Evolutionary conservation across 345 rosid species (phyloP), one percentile per base, ranked within the genome.

Genomic region (Hibiscus syriacus): DNA sequence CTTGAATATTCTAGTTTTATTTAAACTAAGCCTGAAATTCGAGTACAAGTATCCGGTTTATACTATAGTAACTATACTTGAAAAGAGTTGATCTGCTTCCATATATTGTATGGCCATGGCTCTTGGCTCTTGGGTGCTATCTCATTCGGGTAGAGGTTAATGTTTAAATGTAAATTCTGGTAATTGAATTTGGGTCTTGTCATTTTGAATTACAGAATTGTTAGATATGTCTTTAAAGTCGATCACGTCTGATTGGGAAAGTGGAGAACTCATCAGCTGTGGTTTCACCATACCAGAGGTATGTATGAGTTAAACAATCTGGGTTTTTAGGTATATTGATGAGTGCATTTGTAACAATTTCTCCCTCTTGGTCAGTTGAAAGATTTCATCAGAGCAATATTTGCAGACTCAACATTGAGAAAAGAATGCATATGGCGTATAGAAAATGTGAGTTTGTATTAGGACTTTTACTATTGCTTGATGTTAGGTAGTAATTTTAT

Each of bases 351-450:
- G 32, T 54, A 0, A 27, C 17, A 27, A 41, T 7, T 27, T 10
- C 14, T 27, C 30, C 54, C 2, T 30, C n/a, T n/a, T n/a, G n/a
- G n/a, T 66, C 92, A 94, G 98, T 78, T 89, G 73, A 75, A 78
- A 75, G 95, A 88, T 79, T 83, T 94, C 70, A 86, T 91, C 70
- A 83, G 82, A 79, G 92, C 99, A 50, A 88, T 85, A 80, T 91
- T 89, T 74, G 69, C 97, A 0, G 98, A 91, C 79, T 89, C 99
- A 0, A 76, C 96, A 17, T 69, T 94, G 75, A 84, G 98, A 72
- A 89, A 88, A 83, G 99, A 91, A 74, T 94, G 98, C 81, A 53
- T 89, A 69, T 80, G 93, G 99, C 82, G 89, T 79, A 87, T 94
- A 58, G 85, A 84, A 64, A 84, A 79, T 29, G 73, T 57, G 43